Percentiles rank a stretch among this genome's conserved stretches.
These are phyloP conservation scores for Fusarium praegraminearum DNA, from an alignment of 2,329 filamentous ascomycete genomes.

Conservation along the genomic window DNA sequence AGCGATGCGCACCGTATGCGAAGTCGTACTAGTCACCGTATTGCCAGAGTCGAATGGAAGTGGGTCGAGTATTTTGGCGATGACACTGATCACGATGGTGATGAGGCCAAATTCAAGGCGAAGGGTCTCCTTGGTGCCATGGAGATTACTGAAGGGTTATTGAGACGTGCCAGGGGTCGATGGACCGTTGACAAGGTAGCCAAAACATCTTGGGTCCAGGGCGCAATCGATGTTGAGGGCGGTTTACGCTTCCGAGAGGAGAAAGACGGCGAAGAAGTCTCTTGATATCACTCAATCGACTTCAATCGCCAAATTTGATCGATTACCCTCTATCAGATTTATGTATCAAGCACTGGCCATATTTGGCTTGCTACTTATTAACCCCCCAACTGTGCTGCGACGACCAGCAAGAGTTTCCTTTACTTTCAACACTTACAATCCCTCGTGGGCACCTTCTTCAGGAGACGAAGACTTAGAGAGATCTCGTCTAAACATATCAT, in stretches of 20 bases:
- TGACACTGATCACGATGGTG: constrained; percentile 86
- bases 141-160: constrained; percentile 82
- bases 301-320: background rate
- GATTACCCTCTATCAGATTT: background rate
- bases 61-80: constrained; percentile 89
- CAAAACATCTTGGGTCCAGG: constrained; percentile 79
- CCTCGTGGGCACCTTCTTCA: constrained; percentile 17
- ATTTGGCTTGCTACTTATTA: constrained; percentile 10
- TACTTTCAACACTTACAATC: constrained; percentile 24
- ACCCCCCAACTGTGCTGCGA: background rate
- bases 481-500: constrained; percentile 7
- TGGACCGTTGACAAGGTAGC: constrained; percentile 81
- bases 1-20: constrained; percentile 80
- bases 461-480: constrained; percentile 10
- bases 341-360: background rate
- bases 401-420: constrained; percentile 4
- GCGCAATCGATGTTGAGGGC: constrained; percentile 76
- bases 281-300: constrained; percentile 32
- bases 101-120: constrained; percentile 70
- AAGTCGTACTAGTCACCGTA: constrained; percentile 90
- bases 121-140: constrained; percentile 79
- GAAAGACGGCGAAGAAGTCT: constrained; percentile 66
- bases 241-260: constrained; percentile 71
- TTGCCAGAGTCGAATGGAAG: constrained; percentile 93
- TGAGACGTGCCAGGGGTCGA: constrained; percentile 84